Percentiles rank a stretch among this genome's conserved stretches.
These are phyloP conservation scores for Leishmania turanica DNA, from an alignment of 208 protist species.

Conservation along the genomic window DNA sequence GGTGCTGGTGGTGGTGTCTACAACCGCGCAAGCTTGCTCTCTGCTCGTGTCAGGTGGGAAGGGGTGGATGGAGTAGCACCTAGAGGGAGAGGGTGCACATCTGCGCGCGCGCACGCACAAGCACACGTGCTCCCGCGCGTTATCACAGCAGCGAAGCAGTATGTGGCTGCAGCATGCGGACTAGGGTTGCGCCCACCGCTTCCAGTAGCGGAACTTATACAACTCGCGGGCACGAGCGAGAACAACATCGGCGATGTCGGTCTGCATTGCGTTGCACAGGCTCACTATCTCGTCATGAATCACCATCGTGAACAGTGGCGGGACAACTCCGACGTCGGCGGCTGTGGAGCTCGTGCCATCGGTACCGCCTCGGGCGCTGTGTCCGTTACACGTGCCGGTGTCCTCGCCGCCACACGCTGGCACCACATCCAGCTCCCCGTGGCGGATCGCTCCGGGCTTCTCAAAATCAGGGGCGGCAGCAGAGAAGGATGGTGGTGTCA, in stretches of 20 bases:
- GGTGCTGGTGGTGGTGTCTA: not conserved
- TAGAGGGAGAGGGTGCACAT: not conserved
- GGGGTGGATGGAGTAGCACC: not conserved
- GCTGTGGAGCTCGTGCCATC: not conserved
- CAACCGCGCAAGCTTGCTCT: not conserved
- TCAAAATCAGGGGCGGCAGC: not conserved
- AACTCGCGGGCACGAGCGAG: not conserved
- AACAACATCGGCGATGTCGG: slow-evolving; percentile 44
- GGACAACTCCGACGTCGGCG: slow-evolving; percentile 2
- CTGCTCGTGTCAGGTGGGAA: not conserved
- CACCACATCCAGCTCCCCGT: slow-evolving; percentile 4
- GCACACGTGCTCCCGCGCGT: not conserved
- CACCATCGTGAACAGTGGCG: slow-evolving; percentile 51
- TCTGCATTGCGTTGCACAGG: slow-evolving; percentile 64
- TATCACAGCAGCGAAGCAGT: not conserved
- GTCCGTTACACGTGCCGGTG: not conserved
- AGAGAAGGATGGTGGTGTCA: not conserved
- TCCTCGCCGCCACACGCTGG: not conserved
- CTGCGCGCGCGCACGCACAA: not conserved
- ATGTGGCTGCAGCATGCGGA: not conserved
- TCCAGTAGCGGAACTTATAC: not conserved
- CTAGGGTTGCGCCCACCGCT: not conserved
- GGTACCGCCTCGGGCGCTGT: not conserved
- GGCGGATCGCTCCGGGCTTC: not conserved
- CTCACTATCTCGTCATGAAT: slow-evolving; percentile 49